Conservation (phyloP, 495 filamentous ascomycete species). For the Ramalina peruviana region DNA sequence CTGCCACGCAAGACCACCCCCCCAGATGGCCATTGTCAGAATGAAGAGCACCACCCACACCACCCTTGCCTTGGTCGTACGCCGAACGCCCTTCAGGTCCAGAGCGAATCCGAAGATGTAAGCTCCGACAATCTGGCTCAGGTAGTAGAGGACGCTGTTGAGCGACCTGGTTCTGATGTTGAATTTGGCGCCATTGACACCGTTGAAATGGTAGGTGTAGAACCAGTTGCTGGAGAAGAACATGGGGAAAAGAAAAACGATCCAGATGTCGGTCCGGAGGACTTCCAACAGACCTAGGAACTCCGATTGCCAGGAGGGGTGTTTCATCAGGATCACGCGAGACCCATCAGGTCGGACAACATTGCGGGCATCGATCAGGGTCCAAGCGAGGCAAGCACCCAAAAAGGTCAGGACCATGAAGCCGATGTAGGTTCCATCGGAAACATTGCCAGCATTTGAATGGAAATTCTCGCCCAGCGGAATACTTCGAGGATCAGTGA, state of each 20-base stretch:
- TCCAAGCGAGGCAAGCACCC: conserved; percentile 45
- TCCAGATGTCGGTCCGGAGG: conserved; percentile 23
- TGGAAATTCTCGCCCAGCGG: conserved; percentile 37
- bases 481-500: conserved; percentile 25
- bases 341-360: conserved; percentile 67
- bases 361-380: conserved; percentile 43
- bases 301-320: conserved; percentile 50
- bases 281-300: conserved; percentile 29
- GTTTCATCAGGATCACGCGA: conserved; percentile 66
- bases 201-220: conserved; percentile 58
- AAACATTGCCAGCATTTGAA: conserved; percentile 25
- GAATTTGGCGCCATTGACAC: conserved; percentile 34
- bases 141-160: conserved; percentile 38
- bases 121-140: conserved; percentile 37
- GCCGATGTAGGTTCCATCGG: conserved; percentile 37
- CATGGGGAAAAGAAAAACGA: conserved; percentile 34
- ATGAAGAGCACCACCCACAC: conserved; percentile 28
- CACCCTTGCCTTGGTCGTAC: conserved; percentile 26
- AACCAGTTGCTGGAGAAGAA: conserved; percentile 63
- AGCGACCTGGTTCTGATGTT: conserved; percentile 31
- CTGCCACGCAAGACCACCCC: conserved; percentile 39
- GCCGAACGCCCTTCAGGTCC: conserved; percentile 26
- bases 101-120: conserved; percentile 31
- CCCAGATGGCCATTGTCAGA: conserved; percentile 34
- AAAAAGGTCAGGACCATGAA: conserved; percentile 35